Base-by-base conservation (phyloP, 2,329 filamentous ascomycete genomes). In the Madurella fahalii region DNA sequence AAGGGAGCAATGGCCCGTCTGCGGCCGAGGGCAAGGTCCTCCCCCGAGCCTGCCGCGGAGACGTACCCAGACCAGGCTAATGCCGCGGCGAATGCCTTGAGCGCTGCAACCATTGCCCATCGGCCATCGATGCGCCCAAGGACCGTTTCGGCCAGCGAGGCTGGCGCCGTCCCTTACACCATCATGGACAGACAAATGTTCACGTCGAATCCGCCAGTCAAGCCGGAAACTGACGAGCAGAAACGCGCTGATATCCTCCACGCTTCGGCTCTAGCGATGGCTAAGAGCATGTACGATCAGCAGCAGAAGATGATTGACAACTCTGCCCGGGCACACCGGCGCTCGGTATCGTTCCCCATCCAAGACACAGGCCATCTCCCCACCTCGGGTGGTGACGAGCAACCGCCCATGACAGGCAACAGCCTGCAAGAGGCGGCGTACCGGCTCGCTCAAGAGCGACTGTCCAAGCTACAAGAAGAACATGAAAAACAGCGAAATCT, bases 201-300 rank as follows among this genome's bases (percentile, higher is more conserved):
- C 67, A 90, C 87, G 0, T 85, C 88, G 1, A 74, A 83, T 34
- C 90, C 91, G 4, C 86, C 85, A 0, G 82, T 95, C 2, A 78
- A 82, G 25, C 74, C 81, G 2, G 89, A 95, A 65, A 73, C 84
- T 0, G 86, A 94, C 40, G 90, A 96, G 64, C 81, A 85, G 68
- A 84, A 81, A 58, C 83, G 81, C 54, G 81, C 85, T 43, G 87
- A 90, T 61, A 83, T 85, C 4, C 75, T 95, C 2, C 87, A 86
- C 59, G 89, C 90, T 31, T 93, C 90, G 17, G 90, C 92, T 2
- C 76, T 96, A 2, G 89, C 88, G 11, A 95, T 96, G 90, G 91
- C 92, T 7, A 88, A 86, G 70, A 83, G 87, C 62, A 93, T 96
- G 84, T 96, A 91, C 67, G 81, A 77, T 11, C 76, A 82, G 34